These are phyloP conservation scores for Geranomyces variabilis DNA, from an alignment of 192 early-diverging fungal species.

Conservation along the genomic window DNA sequence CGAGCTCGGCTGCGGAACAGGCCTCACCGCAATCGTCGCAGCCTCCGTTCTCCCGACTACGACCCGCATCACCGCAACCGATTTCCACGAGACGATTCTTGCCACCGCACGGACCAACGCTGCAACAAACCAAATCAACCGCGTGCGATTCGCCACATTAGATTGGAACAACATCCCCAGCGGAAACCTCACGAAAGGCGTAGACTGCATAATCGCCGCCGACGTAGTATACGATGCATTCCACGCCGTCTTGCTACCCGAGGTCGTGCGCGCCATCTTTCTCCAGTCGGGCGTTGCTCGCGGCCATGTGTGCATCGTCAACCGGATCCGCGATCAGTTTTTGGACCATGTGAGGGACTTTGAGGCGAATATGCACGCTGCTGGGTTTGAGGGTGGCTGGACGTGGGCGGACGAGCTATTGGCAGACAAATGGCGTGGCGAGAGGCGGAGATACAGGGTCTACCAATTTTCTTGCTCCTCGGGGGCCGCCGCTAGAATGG, in stretches of 20 bases:
- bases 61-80: conserved; percentile 22
- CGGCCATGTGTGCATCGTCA: conserved; percentile 2
- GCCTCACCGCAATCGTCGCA: conserved; percentile 16
- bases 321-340: conserved; percentile 28
- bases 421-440: conserved; percentile 7
- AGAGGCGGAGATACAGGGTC: background rate
- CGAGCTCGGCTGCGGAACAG: conserved; percentile 32
- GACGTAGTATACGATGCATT: conserved; percentile 29
- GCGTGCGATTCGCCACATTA: background rate
- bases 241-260: conserved; percentile 19
- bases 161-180: conserved; percentile 22
- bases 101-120: conserved; percentile 12
- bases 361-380: conserved; percentile 16
- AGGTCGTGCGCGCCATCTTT: conserved; percentile 15
- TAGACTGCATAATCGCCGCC: conserved; percentile 23
- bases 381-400: conserved; percentile 14
- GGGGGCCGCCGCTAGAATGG: background rate
- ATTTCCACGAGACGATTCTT: conserved; percentile 22
- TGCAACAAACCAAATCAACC: conserved; percentile 5
- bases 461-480: background rate
- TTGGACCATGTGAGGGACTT: conserved; percentile 4
- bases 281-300: background rate
- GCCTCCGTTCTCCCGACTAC: conserved; percentile 6
- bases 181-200: background rate
- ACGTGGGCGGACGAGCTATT: conserved; percentile 15